phyloP scores from a whole-genome alignment of 768 basidiomycete genomes.

The Exidia glandulosa region DNA sequence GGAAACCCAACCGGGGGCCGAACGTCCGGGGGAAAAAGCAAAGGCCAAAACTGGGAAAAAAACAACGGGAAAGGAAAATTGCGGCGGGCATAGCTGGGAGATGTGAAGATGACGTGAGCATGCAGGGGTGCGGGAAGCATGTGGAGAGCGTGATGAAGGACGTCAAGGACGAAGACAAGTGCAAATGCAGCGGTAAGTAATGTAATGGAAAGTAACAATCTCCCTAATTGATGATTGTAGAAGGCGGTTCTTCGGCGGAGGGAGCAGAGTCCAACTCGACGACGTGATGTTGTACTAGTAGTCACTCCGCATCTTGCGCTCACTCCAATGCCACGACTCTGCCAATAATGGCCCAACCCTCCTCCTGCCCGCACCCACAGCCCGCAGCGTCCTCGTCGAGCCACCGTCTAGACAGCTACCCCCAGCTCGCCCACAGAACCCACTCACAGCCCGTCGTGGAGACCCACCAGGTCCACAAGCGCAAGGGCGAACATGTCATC shows the following conservation, averaged over 20 bases:
- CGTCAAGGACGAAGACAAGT: slow-evolving; percentile 40
- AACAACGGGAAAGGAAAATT: slow-evolving; percentile 57
- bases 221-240: too few species aligned
- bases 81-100: slow-evolving; percentile 11
- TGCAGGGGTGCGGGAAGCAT: slow-evolving; percentile 62
- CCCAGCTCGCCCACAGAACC: neutral
- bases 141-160: slow-evolving; percentile 44
- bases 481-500: slow-evolving; percentile 18
- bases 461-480: neutral
- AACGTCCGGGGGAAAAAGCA: too few species aligned
- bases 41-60: too few species aligned
- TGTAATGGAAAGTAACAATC: too few species aligned
- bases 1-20: too few species aligned
- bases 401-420: neutral
- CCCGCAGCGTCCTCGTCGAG: neutral
- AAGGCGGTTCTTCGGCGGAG: too few species aligned
- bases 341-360: neutral
- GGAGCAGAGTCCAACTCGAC: too few species aligned
- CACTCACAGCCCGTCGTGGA: neutral
- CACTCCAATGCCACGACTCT: too few species aligned
- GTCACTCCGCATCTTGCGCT: too few species aligned
- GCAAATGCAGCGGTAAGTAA: slow-evolving; percentile 28
- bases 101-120: slow-evolving; percentile 10
- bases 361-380: neutral
- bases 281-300: too few species aligned